Evolutionary conservation across 441 rosid genomes (phyloP), one percentile per base, ranked within the genome.

Genomic region (Euphorbia celastroides): DNA sequence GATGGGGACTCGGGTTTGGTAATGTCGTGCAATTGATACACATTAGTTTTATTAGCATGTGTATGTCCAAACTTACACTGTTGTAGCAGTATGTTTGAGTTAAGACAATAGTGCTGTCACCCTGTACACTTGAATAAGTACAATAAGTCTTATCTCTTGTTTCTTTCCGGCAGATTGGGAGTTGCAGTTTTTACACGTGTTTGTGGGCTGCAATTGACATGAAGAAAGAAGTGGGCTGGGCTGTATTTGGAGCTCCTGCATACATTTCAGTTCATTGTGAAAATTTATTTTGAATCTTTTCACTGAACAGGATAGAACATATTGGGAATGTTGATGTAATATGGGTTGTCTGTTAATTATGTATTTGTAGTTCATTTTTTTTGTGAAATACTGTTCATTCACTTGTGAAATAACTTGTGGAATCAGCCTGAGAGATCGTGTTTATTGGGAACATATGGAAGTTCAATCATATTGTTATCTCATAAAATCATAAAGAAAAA

Each of bases 321-420:
- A 48, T 51, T 46, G 28, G 64, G 63, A 46, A 44, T 56, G 64
- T 34, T 70, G 80, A 64, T 74, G 67, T 62, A 61, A 16, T 78
- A 75, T 38, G 48, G 65, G 63, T 51, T n/a, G n/a, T 38, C 62
- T 62, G 70, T 70, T 31, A 52, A 32, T 58, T 69, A 68, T 57
- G 30, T 72, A 59, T 69, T 31, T 75, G 82, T 79, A 75, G 74
- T 65, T 71, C 56, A 55, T 71, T 38, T 16, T 42, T 42, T 77
- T 61, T n/a, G 72, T 71, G 41, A 28, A 62, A 64, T 68, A 19
- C 65, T 68, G 36, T 41, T 30, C 28, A n/a, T 28, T 50, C 36
- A 62, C 54, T 48, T n/a, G n/a, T n/a, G n/a, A n/a, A n/a, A n/a
- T n/a, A n/a, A n/a, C n/a, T n/a, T 22, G 11, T 54, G 36, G 17